phyloP scores from a whole-genome alignment of 2,329 filamentous ascomycete genomes.

The Huntiella moniliformis region DNA sequence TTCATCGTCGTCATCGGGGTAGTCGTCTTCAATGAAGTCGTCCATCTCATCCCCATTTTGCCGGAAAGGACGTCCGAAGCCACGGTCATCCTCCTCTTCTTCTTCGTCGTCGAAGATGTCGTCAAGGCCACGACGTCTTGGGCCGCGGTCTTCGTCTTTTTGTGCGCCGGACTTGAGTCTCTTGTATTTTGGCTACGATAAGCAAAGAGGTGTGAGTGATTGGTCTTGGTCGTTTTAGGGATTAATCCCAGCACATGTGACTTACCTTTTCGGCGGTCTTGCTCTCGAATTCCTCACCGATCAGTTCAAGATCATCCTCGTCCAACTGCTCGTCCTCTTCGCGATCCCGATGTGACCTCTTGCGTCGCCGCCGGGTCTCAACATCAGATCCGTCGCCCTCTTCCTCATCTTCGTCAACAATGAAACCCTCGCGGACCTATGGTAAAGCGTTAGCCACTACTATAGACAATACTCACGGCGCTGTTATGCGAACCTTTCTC shows the following conservation, averaged over 20 bases:
- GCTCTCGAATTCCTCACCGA: slow-evolving; percentile 57
- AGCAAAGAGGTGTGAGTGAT: neutral
- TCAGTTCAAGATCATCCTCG: slow-evolving; percentile 89
- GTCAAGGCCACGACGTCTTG: slow-evolving; percentile 54
- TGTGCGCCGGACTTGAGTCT: slow-evolving; percentile 83
- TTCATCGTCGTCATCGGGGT: slow-evolving; percentile 60
- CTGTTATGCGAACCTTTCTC: slow-evolving; percentile 35
- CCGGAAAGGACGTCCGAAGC: slow-evolving; percentile 33
- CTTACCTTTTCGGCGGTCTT: slow-evolving; percentile 52
- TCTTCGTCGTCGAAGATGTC: slow-evolving; percentile 96
- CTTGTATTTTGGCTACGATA: slow-evolving; percentile 68
- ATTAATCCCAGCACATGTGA: neutral
- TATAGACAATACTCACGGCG: slow-evolving; percentile 1
- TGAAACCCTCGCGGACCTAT: slow-evolving; percentile 84
- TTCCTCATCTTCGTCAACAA: slow-evolving; percentile 79
- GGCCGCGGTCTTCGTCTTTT: slow-evolving; percentile 47
- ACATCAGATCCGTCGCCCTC: slow-evolving; percentile 48
- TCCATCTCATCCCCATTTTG: slow-evolving; percentile 63
- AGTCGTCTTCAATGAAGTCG: slow-evolving; percentile 94
- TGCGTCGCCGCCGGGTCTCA: slow-evolving; percentile 45
- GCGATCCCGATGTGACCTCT: slow-evolving; percentile 56
- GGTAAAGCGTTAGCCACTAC: neutral
- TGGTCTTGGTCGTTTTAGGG: neutral
- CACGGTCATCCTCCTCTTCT: slow-evolving; percentile 36
- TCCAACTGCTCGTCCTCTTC: slow-evolving; percentile 80